phyloP scores from a whole-genome alignment of 2,329 filamentous ascomycete species.

The Mollisiaceae sp. region DNA sequence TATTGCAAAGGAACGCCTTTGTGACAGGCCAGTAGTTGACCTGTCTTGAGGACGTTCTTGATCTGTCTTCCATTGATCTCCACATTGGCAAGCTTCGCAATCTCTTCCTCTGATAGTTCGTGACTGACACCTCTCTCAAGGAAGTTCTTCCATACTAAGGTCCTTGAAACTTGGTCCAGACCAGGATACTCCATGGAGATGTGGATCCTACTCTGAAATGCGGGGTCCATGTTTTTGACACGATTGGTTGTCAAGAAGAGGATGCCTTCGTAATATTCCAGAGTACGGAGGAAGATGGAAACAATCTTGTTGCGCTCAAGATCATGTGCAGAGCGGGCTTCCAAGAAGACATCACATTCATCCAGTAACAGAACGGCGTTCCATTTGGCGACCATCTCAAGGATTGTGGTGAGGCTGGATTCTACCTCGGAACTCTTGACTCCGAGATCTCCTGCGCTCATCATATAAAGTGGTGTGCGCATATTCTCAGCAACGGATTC shows the following conservation, averaged over 20 bases:
- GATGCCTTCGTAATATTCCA: constrained; percentile 48
- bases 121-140: constrained; percentile 32
- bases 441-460: constrained; percentile 40
- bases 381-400: constrained; percentile 77
- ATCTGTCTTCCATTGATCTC: constrained; percentile 45
- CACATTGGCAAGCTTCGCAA: constrained; percentile 28
- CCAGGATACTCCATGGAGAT: constrained; percentile 37
- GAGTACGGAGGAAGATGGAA: constrained; percentile 43
- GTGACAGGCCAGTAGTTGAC: constrained; percentile 18
- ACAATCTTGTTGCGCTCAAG: constrained; percentile 49
- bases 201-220: constrained; percentile 45
- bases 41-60: constrained; percentile 45
- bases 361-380: constrained; percentile 74
- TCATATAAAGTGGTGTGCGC: constrained; percentile 37
- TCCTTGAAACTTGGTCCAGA: constrained; percentile 32
- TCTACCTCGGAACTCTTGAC: constrained; percentile 45
- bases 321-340: constrained; percentile 40
- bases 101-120: constrained; percentile 30
- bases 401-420: constrained; percentile 65
- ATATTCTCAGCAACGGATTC: constrained; percentile 40
- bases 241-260: constrained; percentile 47
- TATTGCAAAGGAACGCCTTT: constrained; percentile 16
- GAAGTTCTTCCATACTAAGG: constrained; percentile 35
- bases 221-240: constrained; percentile 42
- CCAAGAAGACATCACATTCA: constrained; percentile 68